Conservation (phyloP, 441 rosid species). For the Jatropha podagrica region DNA sequence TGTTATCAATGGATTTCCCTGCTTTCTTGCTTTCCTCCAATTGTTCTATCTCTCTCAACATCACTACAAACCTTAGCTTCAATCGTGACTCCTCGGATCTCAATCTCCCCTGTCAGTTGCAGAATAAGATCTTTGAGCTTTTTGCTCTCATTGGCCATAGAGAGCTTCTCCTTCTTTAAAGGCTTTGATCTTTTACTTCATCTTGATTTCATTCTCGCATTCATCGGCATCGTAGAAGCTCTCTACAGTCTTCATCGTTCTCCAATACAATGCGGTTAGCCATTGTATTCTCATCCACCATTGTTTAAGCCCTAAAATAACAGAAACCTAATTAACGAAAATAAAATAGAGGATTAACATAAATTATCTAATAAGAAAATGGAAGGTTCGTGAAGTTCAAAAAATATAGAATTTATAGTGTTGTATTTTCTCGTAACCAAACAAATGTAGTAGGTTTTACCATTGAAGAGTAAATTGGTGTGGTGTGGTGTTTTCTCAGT, state of each 20-base stretch:
- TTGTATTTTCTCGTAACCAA: not conserved
- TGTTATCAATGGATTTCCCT: slow-evolving; percentile 43
- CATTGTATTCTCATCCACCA: slow-evolving; percentile 47
- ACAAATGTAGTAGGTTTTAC: not conserved
- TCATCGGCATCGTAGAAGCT: slow-evolving; percentile 42
- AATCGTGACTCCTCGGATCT: slow-evolving; percentile 33
- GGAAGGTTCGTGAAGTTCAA: not conserved
- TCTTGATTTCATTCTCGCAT: slow-evolving; percentile 26
- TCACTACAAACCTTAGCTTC: slow-evolving; percentile 38
- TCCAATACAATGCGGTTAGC: slow-evolving; percentile 35
- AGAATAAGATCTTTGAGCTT: slow-evolving; percentile 38
- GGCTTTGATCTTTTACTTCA: slow-evolving; percentile 40
- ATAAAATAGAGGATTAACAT: not conserved
- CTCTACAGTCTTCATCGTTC: slow-evolving; percentile 34
- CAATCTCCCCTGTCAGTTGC: slow-evolving; percentile 37
- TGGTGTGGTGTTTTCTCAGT: too few relatives aligned
- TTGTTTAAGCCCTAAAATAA: slow-evolving; percentile 18
- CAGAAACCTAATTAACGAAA: not conserved
- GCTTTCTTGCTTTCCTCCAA: slow-evolving; percentile 48
- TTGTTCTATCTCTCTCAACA: slow-evolving; percentile 50
- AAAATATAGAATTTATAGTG: not conserved
- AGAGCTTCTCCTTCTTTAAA: slow-evolving; percentile 37
- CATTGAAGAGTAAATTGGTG: not conserved
- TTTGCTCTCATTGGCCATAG: slow-evolving; percentile 37
- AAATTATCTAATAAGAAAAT: not conserved